These are phyloP conservation scores for Cucumis melo DNA, from an alignment of 306 rosid genomes.

Conservation along the genomic window DNA sequence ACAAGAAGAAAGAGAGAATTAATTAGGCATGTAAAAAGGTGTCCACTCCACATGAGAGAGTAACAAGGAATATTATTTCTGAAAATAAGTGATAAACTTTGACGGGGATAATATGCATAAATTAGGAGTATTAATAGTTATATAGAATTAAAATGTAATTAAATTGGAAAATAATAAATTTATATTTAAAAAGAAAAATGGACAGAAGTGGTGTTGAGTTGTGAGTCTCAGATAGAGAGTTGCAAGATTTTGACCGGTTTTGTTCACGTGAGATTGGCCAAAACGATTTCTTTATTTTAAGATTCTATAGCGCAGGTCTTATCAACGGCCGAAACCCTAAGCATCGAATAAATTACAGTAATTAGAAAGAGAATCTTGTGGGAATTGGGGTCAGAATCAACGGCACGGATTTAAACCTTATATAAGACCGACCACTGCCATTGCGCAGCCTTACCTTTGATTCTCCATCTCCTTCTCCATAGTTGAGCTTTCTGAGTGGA, in stretches of 20 bases:
- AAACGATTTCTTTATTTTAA: neutral
- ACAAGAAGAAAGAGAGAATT: too few relatives aligned
- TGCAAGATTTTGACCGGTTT: neutral
- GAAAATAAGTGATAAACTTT: too few relatives aligned
- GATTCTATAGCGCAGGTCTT: neutral
- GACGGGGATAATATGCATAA: too few relatives aligned
- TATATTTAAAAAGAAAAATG: neutral
- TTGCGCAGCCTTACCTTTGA: conserved; percentile 14
- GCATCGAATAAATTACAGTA: neutral
- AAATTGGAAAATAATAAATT: neutral
- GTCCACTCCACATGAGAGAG: too few relatives aligned
- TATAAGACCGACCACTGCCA: neutral
- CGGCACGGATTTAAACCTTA: conserved; percentile 14
- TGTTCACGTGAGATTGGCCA: neutral
- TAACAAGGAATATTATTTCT: too few relatives aligned
- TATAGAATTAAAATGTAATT: too few relatives aligned
- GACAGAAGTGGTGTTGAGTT: neutral
- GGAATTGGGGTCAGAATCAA: conserved; percentile 16
- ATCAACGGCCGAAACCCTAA: conserved; percentile 13
- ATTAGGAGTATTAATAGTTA: too few relatives aligned
- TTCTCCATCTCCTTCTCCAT: neutral
- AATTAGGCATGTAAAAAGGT: too few relatives aligned
- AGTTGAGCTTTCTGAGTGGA: neutral
- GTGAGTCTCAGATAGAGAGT: too few relatives aligned
- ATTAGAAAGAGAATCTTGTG: conserved; percentile 16